Evolutionary conservation across 108 stramenopile species (phyloP).

Genomic region (Chaetoceros tenuissimus): DNA sequence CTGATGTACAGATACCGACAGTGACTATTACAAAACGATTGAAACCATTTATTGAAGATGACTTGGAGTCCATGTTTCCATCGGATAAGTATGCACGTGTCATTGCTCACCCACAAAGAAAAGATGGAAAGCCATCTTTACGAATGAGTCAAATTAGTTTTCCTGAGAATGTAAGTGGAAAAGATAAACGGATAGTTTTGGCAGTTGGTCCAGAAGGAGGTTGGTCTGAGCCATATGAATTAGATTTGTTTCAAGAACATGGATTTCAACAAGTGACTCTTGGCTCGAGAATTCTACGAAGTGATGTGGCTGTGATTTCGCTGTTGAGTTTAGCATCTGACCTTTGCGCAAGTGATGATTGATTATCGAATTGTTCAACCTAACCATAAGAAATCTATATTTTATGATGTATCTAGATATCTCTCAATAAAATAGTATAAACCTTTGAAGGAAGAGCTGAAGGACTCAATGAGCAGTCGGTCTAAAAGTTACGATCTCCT

Average conservation of each 20-base stretch:
- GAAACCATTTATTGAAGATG: slow-evolving; percentile 36
- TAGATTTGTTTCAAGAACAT: slow-evolving; percentile 47
- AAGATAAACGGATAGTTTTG: slow-evolving; percentile 34
- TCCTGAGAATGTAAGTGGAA: slow-evolving; percentile 15
- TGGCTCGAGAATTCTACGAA: slow-evolving; percentile 72
- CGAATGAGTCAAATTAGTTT: slow-evolving; percentile 55
- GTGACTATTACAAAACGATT: slow-evolving; percentile 36
- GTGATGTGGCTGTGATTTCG: slow-evolving; percentile 84
- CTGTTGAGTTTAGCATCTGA: slow-evolving; percentile 82
- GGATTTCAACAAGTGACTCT: slow-evolving; percentile 82
- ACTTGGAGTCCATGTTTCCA: slow-evolving; percentile 61
- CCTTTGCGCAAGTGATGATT: slow-evolving; percentile 17
- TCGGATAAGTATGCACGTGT: slow-evolving; percentile 49
- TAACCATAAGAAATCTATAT: not conserved
- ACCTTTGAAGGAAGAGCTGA: no score
- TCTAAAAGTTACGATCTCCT: slow-evolving; percentile 87
- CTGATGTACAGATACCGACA: slow-evolving; percentile 59
- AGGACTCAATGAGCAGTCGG: not conserved
- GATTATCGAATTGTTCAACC: not conserved
- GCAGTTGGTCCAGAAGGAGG: slow-evolving; percentile 92
- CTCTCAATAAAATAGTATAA: no score
- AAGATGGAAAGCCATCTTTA: slow-evolving; percentile 9
- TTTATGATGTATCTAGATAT: not conserved
- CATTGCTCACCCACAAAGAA: slow-evolving; percentile 70
- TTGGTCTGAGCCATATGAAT: slow-evolving; percentile 83